Percentiles rank a stretch among this genome's conserved stretches.
phyloP scores from a whole-genome alignment of 1,284 basidiomycete species.

The Anthracocystis walkeri region DNA sequence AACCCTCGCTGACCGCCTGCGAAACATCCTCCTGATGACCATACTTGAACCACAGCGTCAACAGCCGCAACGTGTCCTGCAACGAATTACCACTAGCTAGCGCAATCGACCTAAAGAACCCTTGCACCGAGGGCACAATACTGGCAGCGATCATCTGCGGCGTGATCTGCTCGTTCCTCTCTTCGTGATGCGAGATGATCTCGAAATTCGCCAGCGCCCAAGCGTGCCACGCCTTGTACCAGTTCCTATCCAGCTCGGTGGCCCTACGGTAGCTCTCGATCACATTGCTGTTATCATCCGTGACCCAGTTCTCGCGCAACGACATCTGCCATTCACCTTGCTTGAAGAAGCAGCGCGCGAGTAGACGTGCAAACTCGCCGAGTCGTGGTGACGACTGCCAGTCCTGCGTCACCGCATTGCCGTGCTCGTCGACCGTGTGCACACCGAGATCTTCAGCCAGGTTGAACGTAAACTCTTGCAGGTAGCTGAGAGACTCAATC shows the following conservation, averaged over 20 bases:
- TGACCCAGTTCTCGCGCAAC: conserved; percentile 81
- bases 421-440: conserved; percentile 66
- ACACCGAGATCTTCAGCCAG: conserved; percentile 80
- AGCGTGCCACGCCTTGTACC: conserved; percentile 99
- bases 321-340: conserved; percentile 92
- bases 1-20: conserved; percentile 87
- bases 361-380: conserved; percentile 83
- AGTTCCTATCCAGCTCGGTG: conserved; percentile 89
- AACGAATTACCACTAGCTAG: conserved; percentile 87
- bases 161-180: conserved; percentile 77
- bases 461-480: conserved; percentile 84
- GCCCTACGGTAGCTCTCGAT: conserved; percentile 83
- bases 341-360: conserved; percentile 98
- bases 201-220: conserved; percentile 98
- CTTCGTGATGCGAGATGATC: conserved; percentile 75
- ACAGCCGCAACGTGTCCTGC: conserved; percentile 91
- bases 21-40: conserved; percentile 91
- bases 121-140: conserved; percentile 94
- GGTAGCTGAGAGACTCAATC: conserved; percentile 84
- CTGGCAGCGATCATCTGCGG: conserved; percentile 82
- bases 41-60: conserved; percentile 99
- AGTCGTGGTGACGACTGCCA: conserved; percentile 63
- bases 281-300: conserved; percentile 66
- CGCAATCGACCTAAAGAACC: conserved; percentile 93
- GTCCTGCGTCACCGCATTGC: conserved; percentile 58